Evolutionary conservation across 257 asterid genomes (phyloP).

Genomic region (Plantago elongata): DNA sequence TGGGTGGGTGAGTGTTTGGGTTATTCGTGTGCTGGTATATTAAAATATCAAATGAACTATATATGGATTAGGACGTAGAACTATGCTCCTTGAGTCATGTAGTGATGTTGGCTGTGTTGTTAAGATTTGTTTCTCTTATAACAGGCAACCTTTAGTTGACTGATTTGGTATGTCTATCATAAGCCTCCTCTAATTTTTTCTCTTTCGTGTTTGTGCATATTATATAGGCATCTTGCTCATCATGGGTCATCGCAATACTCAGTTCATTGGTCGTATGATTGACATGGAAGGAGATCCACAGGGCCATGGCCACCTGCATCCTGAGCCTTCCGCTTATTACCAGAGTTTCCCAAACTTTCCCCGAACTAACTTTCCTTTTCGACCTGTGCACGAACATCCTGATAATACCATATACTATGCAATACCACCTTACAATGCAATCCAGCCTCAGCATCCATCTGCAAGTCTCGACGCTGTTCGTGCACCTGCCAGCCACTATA

Average conservation of each 20-base stretch:
- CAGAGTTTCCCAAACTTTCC: constrained; percentile 36
- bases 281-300: constrained; percentile 55
- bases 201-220: constrained; percentile 20
- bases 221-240: constrained; percentile 39
- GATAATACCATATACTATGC: constrained; percentile 47
- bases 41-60: too few relatives aligned
- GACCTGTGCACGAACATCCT: constrained; percentile 50
- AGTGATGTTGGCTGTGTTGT: background rate
- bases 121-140: background rate
- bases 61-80: too few relatives aligned
- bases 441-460: constrained; percentile 45
- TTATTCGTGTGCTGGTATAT: too few relatives aligned
- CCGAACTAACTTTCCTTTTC: constrained; percentile 34
- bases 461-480: constrained; percentile 35
- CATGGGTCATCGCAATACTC: constrained; percentile 74
- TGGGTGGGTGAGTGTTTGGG: too few relatives aligned
- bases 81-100: too few relatives aligned
- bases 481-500: constrained; percentile 48
- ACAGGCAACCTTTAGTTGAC: background rate
- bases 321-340: constrained; percentile 58
- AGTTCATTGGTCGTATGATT: constrained; percentile 37
- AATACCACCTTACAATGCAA: constrained; percentile 36
- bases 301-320: constrained; percentile 44
- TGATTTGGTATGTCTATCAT: constrained; percentile 3
- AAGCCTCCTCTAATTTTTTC: background rate